Base-by-base conservation (phyloP, 768 basidiomycete genomes). In the Cystofilobasidium bisporidii region DNA sequence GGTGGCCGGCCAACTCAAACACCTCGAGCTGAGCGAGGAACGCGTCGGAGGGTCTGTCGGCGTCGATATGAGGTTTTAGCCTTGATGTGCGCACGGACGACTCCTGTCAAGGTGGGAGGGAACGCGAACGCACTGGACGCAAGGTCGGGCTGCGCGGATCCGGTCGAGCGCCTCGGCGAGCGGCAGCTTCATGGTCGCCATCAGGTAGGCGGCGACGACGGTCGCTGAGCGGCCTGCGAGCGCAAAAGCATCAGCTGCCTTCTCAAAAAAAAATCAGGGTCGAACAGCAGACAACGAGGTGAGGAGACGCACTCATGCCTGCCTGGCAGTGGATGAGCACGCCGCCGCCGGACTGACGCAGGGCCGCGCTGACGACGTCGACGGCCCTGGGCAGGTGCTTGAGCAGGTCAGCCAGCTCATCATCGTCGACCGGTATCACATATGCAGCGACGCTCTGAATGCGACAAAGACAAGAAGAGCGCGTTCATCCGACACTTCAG, bases 261-360 rank as follows among this genome's bases (percentile, higher is more conserved):
- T n/a, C n/a, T n/a, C n/a, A n/a, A n/a, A n/a, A n/a, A n/a, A n/a
- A 22, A n/a, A 33, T 32, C 22, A 57, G 24, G 17, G 33, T 0
- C 10, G 18, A 32, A 40, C 50, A 61, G 47, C 48, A 38, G 56
- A 36, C 56, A 70, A n/a, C 32, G 30, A 24, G 20, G 22, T 4
- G 57, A 70, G 5, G n/a, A 22, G 26, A 82, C 87, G 75, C 77
- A 89, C 89, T 90, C 77, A 90, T 81, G 30, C 92, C 92, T 28
- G 89, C 90, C 64, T 89, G 86, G 74, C 92, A 94, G 76, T 96
- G 92, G 0, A 96, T 88, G 24, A 94, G 79, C 1, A 97, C 86
- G 1, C 87, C 86, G 36, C 85, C 36, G 5, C 12, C 79, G 0
- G 83, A 85, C 72, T 87, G 36, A 20, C n/a, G 12, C 26, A 66